phyloP scores from a whole-genome alignment of 768 basidiomycete species.

The Collybia nuda region DNA sequence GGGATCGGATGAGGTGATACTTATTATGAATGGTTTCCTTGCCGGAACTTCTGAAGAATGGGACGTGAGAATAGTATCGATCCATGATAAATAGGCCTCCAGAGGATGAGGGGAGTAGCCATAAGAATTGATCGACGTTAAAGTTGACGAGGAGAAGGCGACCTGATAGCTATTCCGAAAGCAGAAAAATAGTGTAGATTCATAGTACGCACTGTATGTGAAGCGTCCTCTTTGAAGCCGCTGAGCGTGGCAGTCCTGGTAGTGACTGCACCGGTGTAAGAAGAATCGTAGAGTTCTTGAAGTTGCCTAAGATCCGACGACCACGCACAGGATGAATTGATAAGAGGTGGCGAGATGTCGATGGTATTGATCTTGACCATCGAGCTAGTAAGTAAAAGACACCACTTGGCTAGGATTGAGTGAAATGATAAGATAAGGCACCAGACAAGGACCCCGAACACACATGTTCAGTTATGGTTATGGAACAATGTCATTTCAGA shows the following conservation, averaged over 20 bases:
- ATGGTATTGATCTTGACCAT: slow-evolving; percentile 65
- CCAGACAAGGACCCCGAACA: slow-evolving; percentile 16
- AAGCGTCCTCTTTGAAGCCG: slow-evolving; percentile 67
- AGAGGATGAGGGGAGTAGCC: slow-evolving; percentile 85
- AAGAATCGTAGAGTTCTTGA: slow-evolving; percentile 60
- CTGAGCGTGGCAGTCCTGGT: slow-evolving; percentile 73
- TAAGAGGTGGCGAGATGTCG: slow-evolving; percentile 57
- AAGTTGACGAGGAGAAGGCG: slow-evolving; percentile 46
- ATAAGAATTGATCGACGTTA: slow-evolving; percentile 80
- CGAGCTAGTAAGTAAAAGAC: background rate
- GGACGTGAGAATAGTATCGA: slow-evolving; percentile 47
- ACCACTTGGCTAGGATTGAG: background rate
- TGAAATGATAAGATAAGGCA: slow-evolving; percentile 14
- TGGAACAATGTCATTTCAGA: slow-evolving; percentile 50
- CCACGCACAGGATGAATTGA: slow-evolving; percentile 85
- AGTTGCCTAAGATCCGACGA: slow-evolving; percentile 70
- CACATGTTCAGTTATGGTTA: slow-evolving; percentile 6
- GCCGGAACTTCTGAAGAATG: slow-evolving; percentile 15
- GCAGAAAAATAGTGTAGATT: slow-evolving; percentile 4
- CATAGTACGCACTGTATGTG: slow-evolving; percentile 53
- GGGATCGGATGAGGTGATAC: slow-evolving; percentile 66
- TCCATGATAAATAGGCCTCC: slow-evolving; percentile 62
- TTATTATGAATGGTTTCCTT: slow-evolving; percentile 69
- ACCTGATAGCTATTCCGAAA: slow-evolving; percentile 40
- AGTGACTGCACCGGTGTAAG: slow-evolving; percentile 75